These are phyloP conservation scores for Dimargaris cristalligena DNA, from an alignment of 192 early-diverging fungal genomes.

Conservation along the genomic window DNA sequence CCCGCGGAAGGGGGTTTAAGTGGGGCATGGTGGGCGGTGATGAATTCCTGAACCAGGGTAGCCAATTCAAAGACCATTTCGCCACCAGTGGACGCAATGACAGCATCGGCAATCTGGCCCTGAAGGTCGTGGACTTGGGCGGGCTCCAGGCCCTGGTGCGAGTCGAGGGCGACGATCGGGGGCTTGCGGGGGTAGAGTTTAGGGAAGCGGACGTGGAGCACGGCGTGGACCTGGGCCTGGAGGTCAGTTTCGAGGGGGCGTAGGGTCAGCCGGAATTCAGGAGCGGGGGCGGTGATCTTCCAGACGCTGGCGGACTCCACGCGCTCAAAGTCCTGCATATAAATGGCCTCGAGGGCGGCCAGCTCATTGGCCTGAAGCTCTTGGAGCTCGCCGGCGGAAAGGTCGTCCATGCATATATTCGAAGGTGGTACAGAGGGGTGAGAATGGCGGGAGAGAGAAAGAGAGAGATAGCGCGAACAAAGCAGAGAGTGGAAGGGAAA, in stretches of 20 bases:
- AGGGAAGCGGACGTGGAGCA: conserved; percentile 31
- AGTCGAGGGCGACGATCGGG: conserved; percentile 37
- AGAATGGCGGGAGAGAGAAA: too few species aligned
- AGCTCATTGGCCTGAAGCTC: conserved; percentile 56
- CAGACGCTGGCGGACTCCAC: conserved; percentile 23
- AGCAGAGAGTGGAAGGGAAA: too few species aligned
- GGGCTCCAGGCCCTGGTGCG: conserved; percentile 31
- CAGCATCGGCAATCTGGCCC: conserved; percentile 18
- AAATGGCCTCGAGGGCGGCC: conserved; percentile 43
- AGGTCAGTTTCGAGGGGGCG: conserved; percentile 19
- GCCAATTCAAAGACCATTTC: conserved; percentile 58
- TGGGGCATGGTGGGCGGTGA: conserved; percentile 35
- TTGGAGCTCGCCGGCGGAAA: conserved; percentile 22
- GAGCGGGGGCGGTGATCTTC: conserved; percentile 17
- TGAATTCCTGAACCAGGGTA: conserved; percentile 34
- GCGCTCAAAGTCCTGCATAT: conserved; percentile 26
- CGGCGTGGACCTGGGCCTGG: conserved; percentile 16
- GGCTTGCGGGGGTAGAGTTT: conserved; percentile 46
- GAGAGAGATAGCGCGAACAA: too few species aligned
- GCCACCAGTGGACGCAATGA: conserved; percentile 26
- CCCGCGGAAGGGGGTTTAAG: conserved; percentile 27
- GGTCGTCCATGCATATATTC: too few species aligned
- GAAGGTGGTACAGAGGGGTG: too few species aligned
- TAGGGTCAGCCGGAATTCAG: conserved; percentile 22
- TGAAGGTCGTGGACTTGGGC: conserved; percentile 29